phyloP scores from a whole-genome alignment of 805 yeast species.

The Ogataea trehaloabstinens region DNA sequence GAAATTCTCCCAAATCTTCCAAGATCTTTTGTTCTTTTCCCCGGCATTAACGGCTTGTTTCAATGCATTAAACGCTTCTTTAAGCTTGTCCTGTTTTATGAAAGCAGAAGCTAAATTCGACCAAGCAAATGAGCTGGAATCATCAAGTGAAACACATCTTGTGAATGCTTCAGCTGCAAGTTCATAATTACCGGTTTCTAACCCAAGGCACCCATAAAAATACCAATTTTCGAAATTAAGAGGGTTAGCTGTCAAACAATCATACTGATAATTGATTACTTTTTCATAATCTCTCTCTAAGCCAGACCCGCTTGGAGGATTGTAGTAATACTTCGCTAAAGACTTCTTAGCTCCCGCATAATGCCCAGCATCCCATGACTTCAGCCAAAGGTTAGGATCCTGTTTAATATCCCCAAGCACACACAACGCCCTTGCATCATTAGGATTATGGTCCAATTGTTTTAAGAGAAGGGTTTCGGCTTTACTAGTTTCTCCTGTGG shows the following conservation, averaged over 20 bases:
- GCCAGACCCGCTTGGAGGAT: constrained; percentile 58
- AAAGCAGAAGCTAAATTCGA: constrained; percentile 84
- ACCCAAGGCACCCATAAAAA: constrained; percentile 86
- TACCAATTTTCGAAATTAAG: constrained; percentile 82
- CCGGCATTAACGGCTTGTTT: constrained; percentile 73
- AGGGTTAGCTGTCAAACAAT: constrained; percentile 72
- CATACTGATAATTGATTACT: constrained; percentile 69
- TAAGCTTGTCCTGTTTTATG: constrained; percentile 57
- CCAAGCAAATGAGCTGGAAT: constrained; percentile 81
- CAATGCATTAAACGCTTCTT: constrained; percentile 83
- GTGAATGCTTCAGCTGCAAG: constrained; percentile 90
- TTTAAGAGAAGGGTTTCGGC: constrained; percentile 60
- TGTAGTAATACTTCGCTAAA: constrained; percentile 67
- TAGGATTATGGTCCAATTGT: constrained; percentile 55
- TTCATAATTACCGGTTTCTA: constrained; percentile 68
- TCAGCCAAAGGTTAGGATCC: constrained; percentile 74
- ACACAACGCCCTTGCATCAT: constrained; percentile 80
- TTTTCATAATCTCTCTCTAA: constrained; percentile 45
- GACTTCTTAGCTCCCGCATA: constrained; percentile 86
- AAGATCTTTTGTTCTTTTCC: constrained; percentile 63
- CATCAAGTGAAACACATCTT: constrained; percentile 84
- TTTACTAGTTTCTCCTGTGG: constrained; percentile 67
- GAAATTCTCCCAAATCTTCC: constrained; percentile 92
- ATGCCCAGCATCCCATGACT: constrained; percentile 83
- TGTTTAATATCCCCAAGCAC: constrained; percentile 82